A percentile compares a stretch with the other conserved stretches of the same genome.
These are phyloP conservation scores for Fusarium nygamai DNA, from an alignment of 2,329 filamentous ascomycete genomes.

Conservation along the genomic window DNA sequence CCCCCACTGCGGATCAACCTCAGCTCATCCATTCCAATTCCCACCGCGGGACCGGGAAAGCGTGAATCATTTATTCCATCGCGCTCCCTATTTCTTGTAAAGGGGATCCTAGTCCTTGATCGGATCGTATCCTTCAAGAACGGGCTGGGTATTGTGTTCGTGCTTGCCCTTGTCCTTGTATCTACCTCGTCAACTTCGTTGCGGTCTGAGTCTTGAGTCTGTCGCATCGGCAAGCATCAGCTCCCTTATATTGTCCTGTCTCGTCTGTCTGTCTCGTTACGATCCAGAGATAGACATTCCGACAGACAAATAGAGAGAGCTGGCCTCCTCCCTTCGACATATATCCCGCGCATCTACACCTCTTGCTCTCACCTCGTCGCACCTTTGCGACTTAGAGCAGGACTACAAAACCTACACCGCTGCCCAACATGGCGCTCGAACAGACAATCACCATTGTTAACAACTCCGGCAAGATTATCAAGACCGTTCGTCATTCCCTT, in stretches of 20 bases:
- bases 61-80: slow-evolving; percentile 31
- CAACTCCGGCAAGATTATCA: slow-evolving; percentile 89
- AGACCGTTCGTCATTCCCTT: slow-evolving; percentile 71
- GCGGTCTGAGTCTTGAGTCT: slow-evolving; percentile 15
- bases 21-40: slow-evolving; percentile 32
- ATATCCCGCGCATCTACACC: not conserved
- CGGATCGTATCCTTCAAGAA: slow-evolving; percentile 26
- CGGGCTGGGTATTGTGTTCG: slow-evolving; percentile 7
- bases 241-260: slow-evolving; percentile 8
- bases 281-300: slow-evolving; percentile 4
- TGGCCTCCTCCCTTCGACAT: slow-evolving; percentile 33
- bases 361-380: not conserved
- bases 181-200: slow-evolving; percentile 16
- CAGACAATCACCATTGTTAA: slow-evolving; percentile 92
- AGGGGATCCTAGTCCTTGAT: slow-evolving; percentile 32
- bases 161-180: slow-evolving; percentile 6
- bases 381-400: slow-evolving; percentile 10
- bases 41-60: slow-evolving; percentile 35
- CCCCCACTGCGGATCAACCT: slow-evolving; percentile 33
- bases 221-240: slow-evolving; percentile 14
- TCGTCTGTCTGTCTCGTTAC: slow-evolving; percentile 13
- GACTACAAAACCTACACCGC: slow-evolving; percentile 14
- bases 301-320: slow-evolving; percentile 35
- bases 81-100: slow-evolving; percentile 11
- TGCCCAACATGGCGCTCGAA: slow-evolving; percentile 54